Evolutionary conservation across 108 stramenopile genomes (phyloP).

Genomic region (Cyclotella atomus): DNA sequence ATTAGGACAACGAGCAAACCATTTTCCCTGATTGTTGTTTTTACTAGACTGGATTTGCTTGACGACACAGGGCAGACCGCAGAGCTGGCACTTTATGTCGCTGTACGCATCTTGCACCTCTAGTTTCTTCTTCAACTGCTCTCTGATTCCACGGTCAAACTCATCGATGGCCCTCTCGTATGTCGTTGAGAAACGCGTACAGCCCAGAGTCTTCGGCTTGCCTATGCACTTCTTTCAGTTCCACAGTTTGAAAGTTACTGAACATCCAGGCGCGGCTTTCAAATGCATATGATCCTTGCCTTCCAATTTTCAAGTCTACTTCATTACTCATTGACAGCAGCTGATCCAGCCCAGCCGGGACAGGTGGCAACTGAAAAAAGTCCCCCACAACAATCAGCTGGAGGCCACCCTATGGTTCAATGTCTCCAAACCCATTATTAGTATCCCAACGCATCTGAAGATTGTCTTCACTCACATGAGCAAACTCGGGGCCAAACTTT

Average conservation of each 20-base stretch:
- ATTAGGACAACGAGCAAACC: conserved; percentile 15
- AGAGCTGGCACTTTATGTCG: conserved; percentile 17
- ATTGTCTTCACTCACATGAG: conserved; percentile 16
- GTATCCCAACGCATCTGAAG: conserved; percentile 40
- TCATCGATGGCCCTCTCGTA: conserved; percentile 11
- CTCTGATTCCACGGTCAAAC: conserved; percentile 18
- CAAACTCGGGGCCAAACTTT: not conserved
- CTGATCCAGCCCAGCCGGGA: conserved; percentile 29
- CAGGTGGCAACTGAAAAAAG: conserved; percentile 83
- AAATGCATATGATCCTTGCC: conserved; percentile 56
- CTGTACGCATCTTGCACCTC: conserved; percentile 17
- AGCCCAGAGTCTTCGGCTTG: conserved; percentile 57
- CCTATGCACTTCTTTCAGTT: conserved; percentile 49
- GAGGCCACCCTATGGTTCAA: conserved; percentile 80
- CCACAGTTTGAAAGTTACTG: conserved; percentile 22
- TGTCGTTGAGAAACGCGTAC: conserved; percentile 43
- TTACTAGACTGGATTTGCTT: conserved; percentile 17
- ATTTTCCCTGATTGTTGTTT: conserved; percentile 31
- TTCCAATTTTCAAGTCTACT: conserved; percentile 33
- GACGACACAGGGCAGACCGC: conserved; percentile 14
- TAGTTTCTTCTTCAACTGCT: conserved; percentile 20
- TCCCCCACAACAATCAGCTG: conserved; percentile 79
- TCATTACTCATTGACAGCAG: conserved; percentile 36
- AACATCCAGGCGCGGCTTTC: conserved; percentile 36
- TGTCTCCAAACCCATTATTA: conserved; percentile 28